A percentile compares a stretch with the other conserved stretches of the same genome.
These are phyloP conservation scores for Gossypium lobatum DNA, from an alignment of 441 rosid genomes.

Conservation along the genomic window DNA sequence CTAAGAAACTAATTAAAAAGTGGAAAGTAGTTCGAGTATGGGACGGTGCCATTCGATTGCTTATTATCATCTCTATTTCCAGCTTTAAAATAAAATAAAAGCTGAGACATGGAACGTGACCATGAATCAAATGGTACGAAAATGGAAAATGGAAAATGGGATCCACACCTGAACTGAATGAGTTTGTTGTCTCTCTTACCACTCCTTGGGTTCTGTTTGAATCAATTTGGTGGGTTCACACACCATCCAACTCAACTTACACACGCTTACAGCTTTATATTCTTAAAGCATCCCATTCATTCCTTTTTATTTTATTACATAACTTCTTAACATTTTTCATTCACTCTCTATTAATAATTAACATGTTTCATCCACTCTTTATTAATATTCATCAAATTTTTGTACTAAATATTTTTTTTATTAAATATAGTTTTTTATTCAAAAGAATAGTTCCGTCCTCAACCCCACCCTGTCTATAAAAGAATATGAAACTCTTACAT, in stretches of 20 bases:
- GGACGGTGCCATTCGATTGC: not conserved
- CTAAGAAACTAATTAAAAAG: not conserved
- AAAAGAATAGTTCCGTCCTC: not conserved
- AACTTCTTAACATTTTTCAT: not conserved
- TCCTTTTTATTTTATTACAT: not conserved
- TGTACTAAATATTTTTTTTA: too few relatives aligned
- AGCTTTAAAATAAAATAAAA: not conserved
- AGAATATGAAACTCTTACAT: not conserved
- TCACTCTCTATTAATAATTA: too few relatives aligned
- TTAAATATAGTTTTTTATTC: not conserved
- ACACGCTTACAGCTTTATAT: not conserved
- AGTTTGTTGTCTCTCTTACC: not conserved
- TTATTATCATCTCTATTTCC: not conserved
- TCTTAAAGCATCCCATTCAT: too few relatives aligned
- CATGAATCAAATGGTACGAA: not conserved
- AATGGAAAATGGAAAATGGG: not conserved
- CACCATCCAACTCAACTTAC: not conserved
- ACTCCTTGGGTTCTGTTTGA: not conserved
- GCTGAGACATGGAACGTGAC: not conserved
- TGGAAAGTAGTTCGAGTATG: not conserved
- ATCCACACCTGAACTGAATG: not conserved
- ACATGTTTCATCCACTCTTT: too few relatives aligned
- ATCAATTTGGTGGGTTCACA: not conserved
- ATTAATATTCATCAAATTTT: too few relatives aligned
- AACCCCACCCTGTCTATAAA: not conserved